These are phyloP conservation scores for Candida pseudoglaebosa DNA, from an alignment of 805 yeast genomes.

Conservation along the genomic window DNA sequence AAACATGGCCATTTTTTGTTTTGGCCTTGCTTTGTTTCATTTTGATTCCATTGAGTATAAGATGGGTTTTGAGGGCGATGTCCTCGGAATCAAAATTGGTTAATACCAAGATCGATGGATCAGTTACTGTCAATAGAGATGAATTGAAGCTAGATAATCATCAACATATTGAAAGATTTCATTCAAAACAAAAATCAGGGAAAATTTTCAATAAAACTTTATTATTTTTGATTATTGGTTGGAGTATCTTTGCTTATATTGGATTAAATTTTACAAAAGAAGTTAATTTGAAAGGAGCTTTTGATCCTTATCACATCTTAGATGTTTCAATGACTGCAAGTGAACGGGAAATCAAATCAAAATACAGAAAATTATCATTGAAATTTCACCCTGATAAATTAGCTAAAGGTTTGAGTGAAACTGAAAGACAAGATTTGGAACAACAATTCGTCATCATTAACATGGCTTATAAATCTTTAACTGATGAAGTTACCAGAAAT, in stretches of 20 bases:
- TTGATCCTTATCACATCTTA: constrained; percentile 89
- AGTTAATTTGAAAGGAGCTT: constrained; percentile 47
- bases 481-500: constrained; percentile 81
- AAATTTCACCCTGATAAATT: constrained; percentile 94
- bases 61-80: constrained; percentile 20
- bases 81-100: constrained; percentile 15
- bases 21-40: constrained; percentile 66
- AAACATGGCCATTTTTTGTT: constrained; percentile 90
- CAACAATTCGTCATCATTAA: constrained; percentile 74
- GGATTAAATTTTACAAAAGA: constrained; percentile 37
- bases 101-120: constrained; percentile 26
- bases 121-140: constrained; percentile 28
- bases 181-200: constrained; percentile 21
- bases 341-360: constrained; percentile 74
- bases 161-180: constrained; percentile 21
- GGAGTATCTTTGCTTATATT: constrained; percentile 50
- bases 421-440: constrained; percentile 58
- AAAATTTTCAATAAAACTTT: constrained; percentile 37
- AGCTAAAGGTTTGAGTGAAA: constrained; percentile 55
- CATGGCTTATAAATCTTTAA: constrained; percentile 91
- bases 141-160: constrained; percentile 30
- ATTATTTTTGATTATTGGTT: constrained; percentile 45
- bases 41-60: constrained; percentile 59
- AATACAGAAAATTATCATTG: constrained; percentile 81
- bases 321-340: constrained; percentile 64